phyloP scores from a whole-genome alignment of 768 basidiomycete species.

The Glaciozyma antarctica region DNA sequence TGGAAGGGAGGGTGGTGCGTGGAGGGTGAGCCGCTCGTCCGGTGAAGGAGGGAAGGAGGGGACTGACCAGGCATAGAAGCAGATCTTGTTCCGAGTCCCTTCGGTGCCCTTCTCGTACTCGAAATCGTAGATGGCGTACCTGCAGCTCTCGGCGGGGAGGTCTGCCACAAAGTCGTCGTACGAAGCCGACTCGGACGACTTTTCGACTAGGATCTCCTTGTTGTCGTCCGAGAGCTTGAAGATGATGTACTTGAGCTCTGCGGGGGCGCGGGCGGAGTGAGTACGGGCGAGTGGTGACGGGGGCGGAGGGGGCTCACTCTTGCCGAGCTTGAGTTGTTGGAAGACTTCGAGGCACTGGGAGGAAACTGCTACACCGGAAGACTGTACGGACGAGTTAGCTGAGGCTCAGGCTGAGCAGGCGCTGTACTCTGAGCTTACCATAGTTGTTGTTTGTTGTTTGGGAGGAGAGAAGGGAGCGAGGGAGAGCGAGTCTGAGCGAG shows the following conservation, averaged over 20 bases:
- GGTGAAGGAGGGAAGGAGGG: neutral
- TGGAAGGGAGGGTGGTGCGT: neutral
- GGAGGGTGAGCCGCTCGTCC: neutral
- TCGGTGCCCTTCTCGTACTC: slow-evolving; percentile 63
- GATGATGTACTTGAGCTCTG: slow-evolving; percentile 69
- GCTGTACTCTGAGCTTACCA: too few species aligned
- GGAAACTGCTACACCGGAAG: slow-evolving; percentile 61
- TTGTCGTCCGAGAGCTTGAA: slow-evolving; percentile 51
- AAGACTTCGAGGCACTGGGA: slow-evolving; percentile 51
- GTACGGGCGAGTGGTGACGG: neutral
- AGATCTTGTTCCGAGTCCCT: slow-evolving; percentile 75
- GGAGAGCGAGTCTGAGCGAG: too few species aligned
- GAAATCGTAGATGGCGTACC: slow-evolving; percentile 86
- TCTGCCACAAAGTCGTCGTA: slow-evolving; percentile 68
- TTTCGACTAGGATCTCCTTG: slow-evolving; percentile 69
- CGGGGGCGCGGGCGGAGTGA: neutral
- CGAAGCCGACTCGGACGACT: slow-evolving; percentile 46
- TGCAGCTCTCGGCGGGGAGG: slow-evolving; percentile 63
- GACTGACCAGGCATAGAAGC: slow-evolving; percentile 70
- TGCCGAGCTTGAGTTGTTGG: slow-evolving; percentile 65
- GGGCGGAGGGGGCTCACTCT: slow-evolving; percentile 37
- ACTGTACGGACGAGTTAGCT: slow-evolving; percentile 36
- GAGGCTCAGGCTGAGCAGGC: too few species aligned
- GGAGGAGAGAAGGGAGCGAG: too few species aligned
- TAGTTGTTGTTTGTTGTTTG: too few species aligned